These are phyloP conservation scores for Huntiella decipiens DNA, from an alignment of 2,329 filamentous ascomycete species.

Conservation along the genomic window DNA sequence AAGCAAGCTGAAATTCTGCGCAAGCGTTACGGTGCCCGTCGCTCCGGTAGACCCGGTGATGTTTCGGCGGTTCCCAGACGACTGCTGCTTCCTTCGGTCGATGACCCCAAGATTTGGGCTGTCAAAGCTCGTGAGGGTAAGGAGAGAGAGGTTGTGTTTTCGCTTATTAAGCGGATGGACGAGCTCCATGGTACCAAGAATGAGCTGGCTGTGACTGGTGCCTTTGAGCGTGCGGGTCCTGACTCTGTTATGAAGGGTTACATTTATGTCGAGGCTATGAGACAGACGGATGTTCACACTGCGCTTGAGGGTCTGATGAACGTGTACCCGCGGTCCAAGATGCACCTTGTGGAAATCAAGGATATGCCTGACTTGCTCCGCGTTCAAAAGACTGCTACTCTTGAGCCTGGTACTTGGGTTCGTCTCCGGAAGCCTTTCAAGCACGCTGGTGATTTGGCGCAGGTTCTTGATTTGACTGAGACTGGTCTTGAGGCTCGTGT, in stretches of 20 bases:
- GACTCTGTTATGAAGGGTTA: slow-evolving; percentile 77
- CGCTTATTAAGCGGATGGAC: slow-evolving; percentile 73
- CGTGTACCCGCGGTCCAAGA: slow-evolving; percentile 73
- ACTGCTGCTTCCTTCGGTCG: slow-evolving; percentile 73
- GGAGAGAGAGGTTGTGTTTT: slow-evolving; percentile 75
- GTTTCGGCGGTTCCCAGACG: slow-evolving; percentile 66
- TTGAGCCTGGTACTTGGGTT: slow-evolving; percentile 82
- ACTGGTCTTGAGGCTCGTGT: slow-evolving; percentile 81
- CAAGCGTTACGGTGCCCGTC: slow-evolving; percentile 71
- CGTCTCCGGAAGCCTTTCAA: slow-evolving; percentile 63
- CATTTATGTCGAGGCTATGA: slow-evolving; percentile 82
- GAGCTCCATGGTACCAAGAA: slow-evolving; percentile 62
- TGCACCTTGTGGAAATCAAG: slow-evolving; percentile 80
- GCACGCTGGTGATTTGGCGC: slow-evolving; percentile 76
- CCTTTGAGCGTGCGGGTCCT: slow-evolving; percentile 70
- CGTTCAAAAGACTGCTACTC: slow-evolving; percentile 65
- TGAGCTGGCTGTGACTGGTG: slow-evolving; percentile 67
- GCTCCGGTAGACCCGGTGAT: slow-evolving; percentile 46
- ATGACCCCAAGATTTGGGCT: slow-evolving; percentile 92
- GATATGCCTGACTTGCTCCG: slow-evolving; percentile 95
- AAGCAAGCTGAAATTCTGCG: slow-evolving; percentile 75
- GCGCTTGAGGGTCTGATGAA: slow-evolving; percentile 73
- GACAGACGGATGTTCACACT: slow-evolving; percentile 67
- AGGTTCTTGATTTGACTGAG: slow-evolving; percentile 79
- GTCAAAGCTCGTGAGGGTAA: slow-evolving; percentile 89